A percentile compares a stretch with the other conserved stretches of the same genome.
phyloP scores from a whole-genome alignment of 2,329 filamentous ascomycete species.

The Aspergillus nomiae region DNA sequence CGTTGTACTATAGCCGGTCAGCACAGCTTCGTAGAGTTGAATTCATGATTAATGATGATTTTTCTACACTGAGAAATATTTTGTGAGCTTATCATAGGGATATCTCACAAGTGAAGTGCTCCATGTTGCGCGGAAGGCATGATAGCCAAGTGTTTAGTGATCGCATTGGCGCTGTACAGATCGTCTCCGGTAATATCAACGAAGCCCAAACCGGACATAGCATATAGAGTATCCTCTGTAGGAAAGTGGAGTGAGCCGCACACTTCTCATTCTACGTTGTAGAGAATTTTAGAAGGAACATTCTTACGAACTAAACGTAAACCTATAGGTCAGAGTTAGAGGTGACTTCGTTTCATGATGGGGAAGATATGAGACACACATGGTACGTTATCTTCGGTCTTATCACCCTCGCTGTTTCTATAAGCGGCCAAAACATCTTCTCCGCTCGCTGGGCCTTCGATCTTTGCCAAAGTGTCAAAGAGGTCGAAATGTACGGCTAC shows the following conservation, averaged over 20 bases:
- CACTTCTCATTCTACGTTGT: background rate
- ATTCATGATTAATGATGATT: background rate
- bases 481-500: slow-evolving; percentile 40
- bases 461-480: slow-evolving; percentile 30
- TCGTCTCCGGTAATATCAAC: slow-evolving; percentile 36
- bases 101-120: slow-evolving; percentile 38
- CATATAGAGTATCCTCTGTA: slow-evolving; percentile 39
- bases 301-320: slow-evolving; percentile 26
- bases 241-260: background rate
- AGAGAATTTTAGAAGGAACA: background rate
- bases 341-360: background rate
- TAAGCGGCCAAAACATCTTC: slow-evolving; percentile 29
- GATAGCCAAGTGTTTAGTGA: slow-evolving; percentile 37
- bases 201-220: slow-evolving; percentile 39
- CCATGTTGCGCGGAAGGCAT: slow-evolving; percentile 40
- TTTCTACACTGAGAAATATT: background rate
- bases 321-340: slow-evolving; percentile 12
- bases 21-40: background rate
- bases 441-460: slow-evolving; percentile 28
- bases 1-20: slow-evolving; percentile 28
- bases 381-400: background rate
- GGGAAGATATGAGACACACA: background rate
- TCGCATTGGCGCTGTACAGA: slow-evolving; percentile 33
- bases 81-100: background rate
- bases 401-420: slow-evolving; percentile 17